These are phyloP conservation scores for Melaleuca alternifolia DNA, from an alignment of 345 rosid genomes.

Conservation along the genomic window DNA sequence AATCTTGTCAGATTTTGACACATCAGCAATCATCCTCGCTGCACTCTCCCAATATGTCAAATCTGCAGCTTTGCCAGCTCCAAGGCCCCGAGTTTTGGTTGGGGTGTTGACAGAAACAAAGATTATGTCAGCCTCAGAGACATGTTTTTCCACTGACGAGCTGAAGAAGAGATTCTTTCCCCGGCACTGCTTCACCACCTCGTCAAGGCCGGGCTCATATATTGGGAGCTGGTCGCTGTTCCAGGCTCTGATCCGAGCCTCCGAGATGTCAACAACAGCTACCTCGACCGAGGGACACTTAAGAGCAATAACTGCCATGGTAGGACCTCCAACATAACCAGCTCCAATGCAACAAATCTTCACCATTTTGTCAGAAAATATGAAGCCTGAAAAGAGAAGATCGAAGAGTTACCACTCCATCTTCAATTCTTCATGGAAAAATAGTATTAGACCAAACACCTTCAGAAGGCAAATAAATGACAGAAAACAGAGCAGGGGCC, in stretches of 20 bases:
- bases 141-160: constrained; percentile 62
- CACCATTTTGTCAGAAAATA: constrained; percentile 28
- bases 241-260: constrained; percentile 56
- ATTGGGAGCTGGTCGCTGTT: constrained; percentile 59
- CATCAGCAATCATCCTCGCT: constrained; percentile 79
- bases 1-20: constrained; percentile 63
- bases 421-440: background rate
- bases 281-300: constrained; percentile 61
- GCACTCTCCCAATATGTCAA: constrained; percentile 90
- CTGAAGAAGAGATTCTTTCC: constrained; percentile 76
- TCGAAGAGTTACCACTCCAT: background rate
- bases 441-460: background rate
- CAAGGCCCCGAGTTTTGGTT: constrained; percentile 68
- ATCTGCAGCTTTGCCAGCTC: constrained; percentile 86
- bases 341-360: constrained; percentile 75
- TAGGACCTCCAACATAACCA: constrained; percentile 68
- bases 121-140: constrained; percentile 63
- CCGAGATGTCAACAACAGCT: constrained; percentile 60
- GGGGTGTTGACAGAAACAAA: constrained; percentile 85
- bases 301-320: constrained; percentile 66
- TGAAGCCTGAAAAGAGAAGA: constrained; percentile 1
- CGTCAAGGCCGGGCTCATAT: constrained; percentile 65
- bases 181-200: constrained; percentile 57
- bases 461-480: background rate
- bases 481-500: background rate